Evolutionary conservation across 1,284 basidiomycete genomes (phyloP).

Genomic region (Sanghuangporus weigelae): DNA sequence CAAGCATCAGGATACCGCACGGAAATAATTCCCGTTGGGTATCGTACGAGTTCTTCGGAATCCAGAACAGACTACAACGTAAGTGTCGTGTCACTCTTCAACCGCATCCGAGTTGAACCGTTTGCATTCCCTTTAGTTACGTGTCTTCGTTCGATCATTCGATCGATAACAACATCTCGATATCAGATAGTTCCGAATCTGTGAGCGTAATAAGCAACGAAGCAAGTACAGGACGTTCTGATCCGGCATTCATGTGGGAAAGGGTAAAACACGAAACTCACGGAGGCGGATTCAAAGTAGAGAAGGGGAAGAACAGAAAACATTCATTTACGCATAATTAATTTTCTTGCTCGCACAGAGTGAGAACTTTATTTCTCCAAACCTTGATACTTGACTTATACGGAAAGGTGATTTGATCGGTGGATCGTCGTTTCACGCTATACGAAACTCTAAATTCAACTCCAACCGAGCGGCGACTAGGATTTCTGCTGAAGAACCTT

Average conservation of each 20-base stretch:
- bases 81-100: neutral
- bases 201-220: neutral
- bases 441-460: no score
- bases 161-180: neutral
- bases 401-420: neutral
- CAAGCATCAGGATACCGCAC: neutral
- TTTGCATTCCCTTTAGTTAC: no score
- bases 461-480: no score
- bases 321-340: neutral
- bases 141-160: neutral
- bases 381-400: neutral
- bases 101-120: neutral
- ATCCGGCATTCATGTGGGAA: neutral
- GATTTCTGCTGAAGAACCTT: neutral
- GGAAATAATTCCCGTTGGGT: neutral
- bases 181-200: neutral
- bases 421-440: neutral
- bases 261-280: neutral
- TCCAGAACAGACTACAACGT: neutral
- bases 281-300: neutral
- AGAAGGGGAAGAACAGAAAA: neutral
- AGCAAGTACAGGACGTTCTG: neutral
- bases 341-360: neutral
- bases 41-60: neutral
- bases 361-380: neutral